Base-by-base conservation (phyloP, 2,329 filamentous ascomycete species). In the Dothideomycetes sp. region DNA sequence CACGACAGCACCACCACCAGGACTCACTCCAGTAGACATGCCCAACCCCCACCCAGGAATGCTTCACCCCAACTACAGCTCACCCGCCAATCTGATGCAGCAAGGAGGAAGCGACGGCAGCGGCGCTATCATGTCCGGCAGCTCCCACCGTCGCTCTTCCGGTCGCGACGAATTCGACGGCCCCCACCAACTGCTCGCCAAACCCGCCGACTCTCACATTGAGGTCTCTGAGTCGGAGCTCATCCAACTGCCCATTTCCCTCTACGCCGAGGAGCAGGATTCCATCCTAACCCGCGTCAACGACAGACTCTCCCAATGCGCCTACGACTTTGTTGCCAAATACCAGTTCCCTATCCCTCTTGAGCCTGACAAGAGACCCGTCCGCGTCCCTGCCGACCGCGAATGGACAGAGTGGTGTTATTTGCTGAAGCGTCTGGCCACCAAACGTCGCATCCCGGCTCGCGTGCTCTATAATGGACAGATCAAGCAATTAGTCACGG, bases 321-420 rank as follows among this genome's bases (percentile, higher is more conserved):
- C 84, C 22, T 93, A 82, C 69, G 84, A 93, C 64, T 93, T 93
- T 62, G 80, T 93, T 53, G 85, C 85, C 53, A 87, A 86, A 63
- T 91, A 91, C 60, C 84, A 89, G 62, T 93, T 93, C 58, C 85
- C 85, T 10, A 87, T 93, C 51, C 85, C 85, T 9, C 64, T 91
- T 53, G 84, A 85, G 43, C 76, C 82, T 60, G 83, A 89, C 59
- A 87, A 87, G 74, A 75, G 84, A 51, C 80, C 81, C 43, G 73
- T 88, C 39, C 78, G 82, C 58, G 68, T 78, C 32, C 78, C 84
- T 22, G 78, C 80, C 54, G 84, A 88, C 62, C 74, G 84, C 47
- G 85, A 91, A 61, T 93, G 85, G 85, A 89, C 84, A 32, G 85
- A 93, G 64, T 93, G 85, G 85, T 85, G 89, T 42, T 86, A 88